These are phyloP conservation scores for Jaltomata sinuosa DNA, from an alignment of 257 asterid genomes.

Conservation along the genomic window DNA sequence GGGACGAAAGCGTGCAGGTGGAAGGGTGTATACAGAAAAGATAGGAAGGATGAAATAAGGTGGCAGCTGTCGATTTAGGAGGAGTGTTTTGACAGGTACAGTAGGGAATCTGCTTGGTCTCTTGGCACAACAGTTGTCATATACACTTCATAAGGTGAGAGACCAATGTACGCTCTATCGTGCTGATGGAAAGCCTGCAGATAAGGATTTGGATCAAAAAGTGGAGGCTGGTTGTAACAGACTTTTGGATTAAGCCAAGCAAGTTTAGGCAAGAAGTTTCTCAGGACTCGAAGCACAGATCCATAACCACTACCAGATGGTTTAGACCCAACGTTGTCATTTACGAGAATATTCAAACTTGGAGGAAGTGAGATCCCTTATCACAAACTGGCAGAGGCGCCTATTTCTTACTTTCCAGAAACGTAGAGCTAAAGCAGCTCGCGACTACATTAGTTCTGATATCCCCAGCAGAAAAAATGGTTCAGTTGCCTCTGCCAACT, in stretches of 20 bases:
- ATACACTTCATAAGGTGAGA: constrained; percentile 76
- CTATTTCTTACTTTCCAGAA: constrained; percentile 14
- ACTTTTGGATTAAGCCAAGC: constrained; percentile 62
- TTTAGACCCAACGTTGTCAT: background rate
- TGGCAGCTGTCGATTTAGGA: constrained; percentile 83
- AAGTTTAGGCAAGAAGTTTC: constrained; percentile 56
- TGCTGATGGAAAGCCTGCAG: constrained; percentile 54
- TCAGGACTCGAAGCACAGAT: constrained; percentile 48
- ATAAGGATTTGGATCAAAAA: constrained; percentile 50
- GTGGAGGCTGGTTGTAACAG: constrained; percentile 63
- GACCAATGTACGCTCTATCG: constrained; percentile 79
- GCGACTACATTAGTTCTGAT: constrained; percentile 18
- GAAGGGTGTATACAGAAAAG: constrained; percentile 75
- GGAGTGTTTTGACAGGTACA: constrained; percentile 87
- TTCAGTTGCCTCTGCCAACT: constrained; percentile 33
- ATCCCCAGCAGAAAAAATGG: constrained; percentile 20
- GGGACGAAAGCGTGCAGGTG: constrained; percentile 87
- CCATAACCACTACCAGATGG: constrained; percentile 14
- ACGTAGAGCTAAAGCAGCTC: constrained; percentile 17
- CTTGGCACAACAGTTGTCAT: constrained; percentile 72
- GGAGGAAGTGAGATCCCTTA: background rate
- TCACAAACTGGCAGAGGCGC: background rate
- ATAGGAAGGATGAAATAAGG: constrained; percentile 42
- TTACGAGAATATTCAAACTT: background rate
- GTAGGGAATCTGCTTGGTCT: constrained; percentile 86